Conservation (phyloP, 73 alveolate species). For the Loxodes magnus region DNA sequence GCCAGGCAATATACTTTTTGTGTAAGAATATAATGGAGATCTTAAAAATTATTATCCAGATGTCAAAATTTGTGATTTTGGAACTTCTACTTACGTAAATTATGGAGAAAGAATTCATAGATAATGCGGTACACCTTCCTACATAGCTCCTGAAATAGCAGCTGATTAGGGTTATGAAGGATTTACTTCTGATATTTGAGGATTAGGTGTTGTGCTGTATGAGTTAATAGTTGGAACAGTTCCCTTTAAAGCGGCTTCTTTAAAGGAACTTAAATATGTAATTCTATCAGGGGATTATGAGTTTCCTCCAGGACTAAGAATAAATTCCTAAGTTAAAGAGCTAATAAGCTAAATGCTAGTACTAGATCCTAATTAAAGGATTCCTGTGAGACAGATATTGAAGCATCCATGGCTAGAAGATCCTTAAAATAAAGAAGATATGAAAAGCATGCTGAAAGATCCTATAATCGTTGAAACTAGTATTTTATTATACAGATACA, state of each 20-base stretch:
- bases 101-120: slow-evolving; percentile 79
- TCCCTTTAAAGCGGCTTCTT: slow-evolving; percentile 86
- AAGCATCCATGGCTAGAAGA: slow-evolving; percentile 30
- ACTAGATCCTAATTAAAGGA: slow-evolving; percentile 24
- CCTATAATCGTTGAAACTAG: too few species aligned
- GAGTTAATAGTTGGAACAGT: slow-evolving; percentile 87
- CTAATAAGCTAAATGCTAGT: slow-evolving; percentile 27
- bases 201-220: slow-evolving; percentile 87
- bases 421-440: not conserved
- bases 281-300: slow-evolving; percentile 4
- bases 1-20: slow-evolving; percentile 85
- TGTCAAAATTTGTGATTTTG: slow-evolving; percentile 90
- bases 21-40: too few species aligned
- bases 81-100: slow-evolving; percentile 73
- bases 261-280: slow-evolving; percentile 64
- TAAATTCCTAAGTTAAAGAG: slow-evolving; percentile 19
- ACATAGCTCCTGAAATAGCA: slow-evolving; percentile 97
- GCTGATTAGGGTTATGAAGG: slow-evolving; percentile 90
- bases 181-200: slow-evolving; percentile 88
- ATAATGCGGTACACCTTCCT: slow-evolving; percentile 98
- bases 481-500: too few species aligned
- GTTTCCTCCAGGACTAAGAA: slow-evolving; percentile 11
- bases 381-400: slow-evolving; percentile 18
- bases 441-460: too few species aligned
- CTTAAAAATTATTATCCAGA: slow-evolving; percentile 67